Conservation (phyloP, 176 grass and related monocot genomes). For the Bothriochloa decipiens region DNA sequence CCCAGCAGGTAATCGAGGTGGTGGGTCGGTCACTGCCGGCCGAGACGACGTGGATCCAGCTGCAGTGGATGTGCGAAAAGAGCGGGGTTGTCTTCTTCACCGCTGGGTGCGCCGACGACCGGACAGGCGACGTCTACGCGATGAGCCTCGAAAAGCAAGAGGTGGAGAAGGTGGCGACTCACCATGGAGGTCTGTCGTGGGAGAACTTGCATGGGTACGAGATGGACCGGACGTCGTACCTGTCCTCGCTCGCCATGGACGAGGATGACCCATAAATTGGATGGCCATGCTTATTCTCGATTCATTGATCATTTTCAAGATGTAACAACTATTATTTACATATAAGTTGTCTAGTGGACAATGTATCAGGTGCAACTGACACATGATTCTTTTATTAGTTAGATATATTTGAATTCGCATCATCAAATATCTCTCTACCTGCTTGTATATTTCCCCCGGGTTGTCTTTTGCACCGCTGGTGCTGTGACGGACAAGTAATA, state of each 20-base stretch:
- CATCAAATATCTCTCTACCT: too few species aligned
- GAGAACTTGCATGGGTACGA: not conserved
- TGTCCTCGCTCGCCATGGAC: not conserved
- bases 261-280: slow-evolving; percentile 1
- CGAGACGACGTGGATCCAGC: not conserved
- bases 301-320: not conserved
- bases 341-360: not conserved
- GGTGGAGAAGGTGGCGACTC: not conserved
- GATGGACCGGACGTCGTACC: not conserved
- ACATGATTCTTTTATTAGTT: not conserved
- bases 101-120: not conserved
- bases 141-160: not conserved
- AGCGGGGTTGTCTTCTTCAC: slow-evolving; percentile 3
- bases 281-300: not conserved
- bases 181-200: not conserved
- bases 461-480: too few species aligned
- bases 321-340: too few species aligned
- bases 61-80: slow-evolving; percentile 24
- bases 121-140: not conserved
- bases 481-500: too few species aligned
- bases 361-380: not conserved
- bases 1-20: not conserved
- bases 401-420: not conserved
- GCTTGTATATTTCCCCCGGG: too few species aligned
- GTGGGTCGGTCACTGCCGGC: not conserved